Evolutionary conservation across 1,284 basidiomycete genomes (phyloP), one percentile per base, ranked within the genome.

Genomic region (Pseudozyma pruni): DNA sequence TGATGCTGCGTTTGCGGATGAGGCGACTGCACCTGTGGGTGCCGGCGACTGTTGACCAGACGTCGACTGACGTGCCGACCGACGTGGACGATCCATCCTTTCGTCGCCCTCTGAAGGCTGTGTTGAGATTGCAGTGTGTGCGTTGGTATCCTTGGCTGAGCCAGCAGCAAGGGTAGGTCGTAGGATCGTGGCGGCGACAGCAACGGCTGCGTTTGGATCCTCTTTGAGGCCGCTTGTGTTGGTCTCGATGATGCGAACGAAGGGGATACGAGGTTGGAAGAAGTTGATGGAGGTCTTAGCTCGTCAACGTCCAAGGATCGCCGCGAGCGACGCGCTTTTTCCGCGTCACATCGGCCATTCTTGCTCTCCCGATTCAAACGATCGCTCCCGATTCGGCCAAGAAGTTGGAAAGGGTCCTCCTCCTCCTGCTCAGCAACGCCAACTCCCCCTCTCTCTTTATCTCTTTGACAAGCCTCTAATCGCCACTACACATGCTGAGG

Each of bases 51-150:
- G 51, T 31, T 59, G 54, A 4, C 48, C 52, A 4, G 61, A 64
- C n/a, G 53, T 60, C 35, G 67, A 63, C 33, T 64, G 62, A 34
- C 68, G 68, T 22, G 61, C 33, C 1, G 62, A 71, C 35, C 68
- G 48, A 51, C 61, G 61, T 43, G 68, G 68, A 48, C 68, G 68
- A 37, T 71, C 68, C 67, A 70, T 70, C 19, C 25, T 43, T 40
- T 19, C 27, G 14, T 27, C 5, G 22, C 8, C 11, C 27, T 29
- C 11, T 29, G 27, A n/a, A 27, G 20, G 4, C 16, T 10, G 23
- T 25, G 16, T 27, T n/a, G n/a, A n/a, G n/a, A n/a, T n/a, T n/a
- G n/a, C n/a, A n/a, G n/a, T n/a, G 27, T 11, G 6, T 29, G 27
- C 6, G 7, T 11, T 29, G 27, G 27, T 29, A 11, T 6, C 7